Evolutionary conservation across 2,329 filamentous ascomycete species (phyloP).

Genomic region (Colletotrichum abscissum): DNA sequence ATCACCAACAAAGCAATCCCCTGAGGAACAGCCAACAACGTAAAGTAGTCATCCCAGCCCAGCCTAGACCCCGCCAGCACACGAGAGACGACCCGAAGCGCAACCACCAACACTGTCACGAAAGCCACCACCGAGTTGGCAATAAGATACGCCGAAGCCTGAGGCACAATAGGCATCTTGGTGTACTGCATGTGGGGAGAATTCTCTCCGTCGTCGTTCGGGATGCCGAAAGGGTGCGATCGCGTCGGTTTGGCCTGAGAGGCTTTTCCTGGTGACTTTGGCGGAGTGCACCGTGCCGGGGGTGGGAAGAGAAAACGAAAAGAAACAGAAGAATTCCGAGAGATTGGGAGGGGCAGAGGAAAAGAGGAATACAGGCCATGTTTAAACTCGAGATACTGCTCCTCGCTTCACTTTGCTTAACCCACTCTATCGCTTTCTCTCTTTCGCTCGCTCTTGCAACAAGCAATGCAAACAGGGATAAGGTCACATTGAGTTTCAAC

Average conservation of each 20-base stretch:
- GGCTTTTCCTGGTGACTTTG: background rate
- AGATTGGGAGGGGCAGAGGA: background rate
- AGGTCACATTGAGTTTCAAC: constrained; percentile 9
- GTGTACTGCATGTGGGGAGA: background rate
- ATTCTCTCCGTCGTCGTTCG: background rate
- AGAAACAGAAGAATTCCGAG: background rate
- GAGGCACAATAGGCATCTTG: background rate
- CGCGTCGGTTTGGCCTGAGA: background rate
- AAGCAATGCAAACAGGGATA: background rate
- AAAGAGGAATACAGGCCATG: background rate
- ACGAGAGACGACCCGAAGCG: constrained; percentile 42
- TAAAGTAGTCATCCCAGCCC: constrained; percentile 52
- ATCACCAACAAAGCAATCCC: constrained; percentile 43
- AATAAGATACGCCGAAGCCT: constrained; percentile 41
- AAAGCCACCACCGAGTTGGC: constrained; percentile 38
- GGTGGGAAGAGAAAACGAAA: background rate
- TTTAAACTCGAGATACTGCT: constrained; percentile 14
- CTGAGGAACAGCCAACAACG: constrained; percentile 46
- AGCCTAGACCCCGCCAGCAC: constrained; percentile 41
- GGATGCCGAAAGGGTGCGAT: background rate
- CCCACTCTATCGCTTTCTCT: background rate
- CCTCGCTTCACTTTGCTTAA: background rate
- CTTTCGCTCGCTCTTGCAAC: background rate
- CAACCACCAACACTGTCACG: constrained; percentile 40
- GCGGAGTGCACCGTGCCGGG: background rate